A percentile compares a stretch with the other conserved stretches of the same genome.
These are phyloP conservation scores for Spiraea crenata DNA, from an alignment of 331 rosid genomes.

Conservation along the genomic window DNA sequence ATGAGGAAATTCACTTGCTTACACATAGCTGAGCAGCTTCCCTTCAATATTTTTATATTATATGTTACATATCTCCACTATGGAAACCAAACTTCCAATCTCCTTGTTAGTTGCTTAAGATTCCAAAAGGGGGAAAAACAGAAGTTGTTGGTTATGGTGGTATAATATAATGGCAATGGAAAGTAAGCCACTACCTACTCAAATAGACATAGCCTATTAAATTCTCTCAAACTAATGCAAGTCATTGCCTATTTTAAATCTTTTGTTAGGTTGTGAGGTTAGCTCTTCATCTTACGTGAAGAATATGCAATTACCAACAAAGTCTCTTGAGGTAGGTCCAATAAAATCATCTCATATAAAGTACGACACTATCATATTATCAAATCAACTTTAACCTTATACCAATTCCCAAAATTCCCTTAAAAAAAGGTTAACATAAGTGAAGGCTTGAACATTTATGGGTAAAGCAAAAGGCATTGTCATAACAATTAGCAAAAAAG, in stretches of 20 bases:
- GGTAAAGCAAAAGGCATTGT: not conserved
- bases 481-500: not conserved
- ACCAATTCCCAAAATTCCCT: not conserved
- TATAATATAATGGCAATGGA: not conserved
- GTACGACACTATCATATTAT: not conserved
- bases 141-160: not conserved
- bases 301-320: slow-evolving; percentile 18
- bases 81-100: not conserved
- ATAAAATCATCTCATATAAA: not conserved
- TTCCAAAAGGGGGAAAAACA: not conserved
- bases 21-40: no score
- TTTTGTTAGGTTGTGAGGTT: slow-evolving; percentile 25
- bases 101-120: not conserved
- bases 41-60: no score
- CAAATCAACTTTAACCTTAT: not conserved
- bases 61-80: not conserved
- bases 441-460: not conserved
- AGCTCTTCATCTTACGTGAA: slow-evolving; percentile 24
- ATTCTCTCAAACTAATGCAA: slow-evolving; percentile 6
- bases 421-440: not conserved
- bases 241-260: not conserved
- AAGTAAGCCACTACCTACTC: not conserved
- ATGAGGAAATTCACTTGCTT: not conserved
- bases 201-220: not conserved
- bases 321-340: slow-evolving; percentile 30